Evolutionary conservation across 1,284 basidiomycete genomes (phyloP), one percentile per base, ranked within the genome.

Genomic region (Butyriboletus appendiculatus): DNA sequence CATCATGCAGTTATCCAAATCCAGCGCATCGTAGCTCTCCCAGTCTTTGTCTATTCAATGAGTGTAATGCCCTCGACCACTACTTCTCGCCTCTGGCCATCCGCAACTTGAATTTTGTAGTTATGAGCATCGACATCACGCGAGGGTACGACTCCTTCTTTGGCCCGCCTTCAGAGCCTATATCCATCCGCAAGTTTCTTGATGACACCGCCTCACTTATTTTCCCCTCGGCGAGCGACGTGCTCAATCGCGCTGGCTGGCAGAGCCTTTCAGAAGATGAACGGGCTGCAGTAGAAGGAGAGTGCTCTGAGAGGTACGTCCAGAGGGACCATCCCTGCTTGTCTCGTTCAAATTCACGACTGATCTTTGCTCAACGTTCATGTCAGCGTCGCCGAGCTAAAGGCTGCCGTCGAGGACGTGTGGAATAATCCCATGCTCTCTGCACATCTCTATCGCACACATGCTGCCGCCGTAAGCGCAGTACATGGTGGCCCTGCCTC

Each of bases 341-440:
- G 35, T 38, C n/a, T 24, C 11, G 16, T 8, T 28, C 41, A 9
- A 48, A 32, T 33, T 41, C 12, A 48, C 15, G 8, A 20, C 15
- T 18, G 2, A 45, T 30, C 35, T n/a, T 32, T 9, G 12, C 22
- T 47, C 41, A 20, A 48, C 18, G 26, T 38, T 15, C 16, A 15
- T 45, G 43, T 53, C 61, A 90, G 87, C 58, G 75, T 88, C 28
- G 65, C 76, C 43, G 85, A 86, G 58, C 65, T 90, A 11, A 75
- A 74, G 53, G 56, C 72, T 18, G 62, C 75, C 4, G 62, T 88
- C 4, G 70, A 75, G 44, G 67, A 77, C 15, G 71, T 78, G 8
- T 81, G 85, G 73, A 68, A 77, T 44, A 76, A 84, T 58, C 82
- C 86, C 3, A 73, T 69, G n/a, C 70, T 85, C 33, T 83, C 82